Evolutionary conservation across 257 asterid species (phyloP), one percentile per base, ranked within the genome.

Genomic region (Solanum okadae): DNA sequence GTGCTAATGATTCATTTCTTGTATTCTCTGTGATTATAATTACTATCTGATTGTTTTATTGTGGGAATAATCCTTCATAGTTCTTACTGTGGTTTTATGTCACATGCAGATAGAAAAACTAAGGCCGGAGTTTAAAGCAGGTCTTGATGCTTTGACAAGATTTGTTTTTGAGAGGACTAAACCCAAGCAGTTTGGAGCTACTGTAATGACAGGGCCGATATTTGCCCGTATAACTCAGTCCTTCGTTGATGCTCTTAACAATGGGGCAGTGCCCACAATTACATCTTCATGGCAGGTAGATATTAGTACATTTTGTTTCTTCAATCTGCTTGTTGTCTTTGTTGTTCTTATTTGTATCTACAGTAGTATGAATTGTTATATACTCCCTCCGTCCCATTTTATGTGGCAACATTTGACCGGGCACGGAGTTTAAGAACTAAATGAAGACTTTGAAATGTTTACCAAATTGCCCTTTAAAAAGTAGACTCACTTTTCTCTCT

Each of bases 241-340:
- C 84, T 96, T 96, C 84, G 91, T 97, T 6, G 99, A 97, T 94
- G 99, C 99, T 71, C 93, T 97, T 88, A 97, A 97, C 90, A 94
- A 94, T 87, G 99, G 99, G 37, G 99, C 99, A 4, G 99, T 95
- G 87, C 99, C 99, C 68, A 97, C 98, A 88, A 97, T 97, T 91
- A 92, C 98, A 56, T 97, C 99, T 86, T 97, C 99, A 44, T 97
- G 99, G 99, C 98, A 95, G 99, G 99, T 25, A 83, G 88, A 44
- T 25, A 42, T 35, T 44, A 72, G 33, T 16, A 82, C 20, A 76
- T 67, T 77, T 88, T 35, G 49, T 29, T 76, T 84, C 34, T 20
- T 84, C 71, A 77, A 46, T 85, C 61, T 84, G 85, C 67, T 79
- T 49, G 86, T 15, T 81, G 68, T 81, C 40, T 81, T 81, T 81